Conservation (phyloP, 352 stramenopile genomes). For the Thraustochytrium sp. region DNA sequence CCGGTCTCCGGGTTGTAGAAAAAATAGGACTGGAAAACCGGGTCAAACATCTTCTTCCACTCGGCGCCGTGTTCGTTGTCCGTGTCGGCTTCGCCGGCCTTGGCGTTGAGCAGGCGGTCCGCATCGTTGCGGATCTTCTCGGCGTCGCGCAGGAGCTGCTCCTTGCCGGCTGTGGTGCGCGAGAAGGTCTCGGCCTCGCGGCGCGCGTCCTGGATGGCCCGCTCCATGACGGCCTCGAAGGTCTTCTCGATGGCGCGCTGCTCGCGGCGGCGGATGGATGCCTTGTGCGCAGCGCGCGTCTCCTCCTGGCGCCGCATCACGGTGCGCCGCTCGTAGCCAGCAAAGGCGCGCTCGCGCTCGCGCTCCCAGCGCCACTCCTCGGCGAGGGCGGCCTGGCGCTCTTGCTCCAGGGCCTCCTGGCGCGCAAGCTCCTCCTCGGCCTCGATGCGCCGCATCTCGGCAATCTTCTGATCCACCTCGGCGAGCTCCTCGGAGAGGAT, state of each 20-base stretch:
- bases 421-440: not conserved
- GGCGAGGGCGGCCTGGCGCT: not conserved
- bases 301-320: not conserved
- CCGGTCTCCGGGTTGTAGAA: constrained; percentile 29
- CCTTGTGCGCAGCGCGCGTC: not conserved
- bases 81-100: not conserved
- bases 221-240: not conserved
- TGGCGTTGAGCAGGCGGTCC: not conserved
- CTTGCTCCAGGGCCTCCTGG: not conserved
- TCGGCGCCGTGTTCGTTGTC: not conserved
- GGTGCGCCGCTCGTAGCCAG: not conserved
- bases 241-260: not conserved
- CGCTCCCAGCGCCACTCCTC: constrained; percentile 15
- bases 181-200: constrained; percentile 24
- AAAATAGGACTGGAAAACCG: constrained; percentile 34
- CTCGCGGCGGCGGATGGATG: not conserved
- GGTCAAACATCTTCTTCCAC: constrained; percentile 41
- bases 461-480: not conserved
- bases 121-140: constrained; percentile 22
- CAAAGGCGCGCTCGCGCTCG: constrained; percentile 26
- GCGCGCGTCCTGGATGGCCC: constrained; percentile 8
- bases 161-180: not conserved
- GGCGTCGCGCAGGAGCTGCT: constrained; percentile 7
- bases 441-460: not conserved
- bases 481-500: not conserved